Base-by-base conservation (phyloP, 768 basidiomycete genomes). In the Lentinula lateritia region DNA sequence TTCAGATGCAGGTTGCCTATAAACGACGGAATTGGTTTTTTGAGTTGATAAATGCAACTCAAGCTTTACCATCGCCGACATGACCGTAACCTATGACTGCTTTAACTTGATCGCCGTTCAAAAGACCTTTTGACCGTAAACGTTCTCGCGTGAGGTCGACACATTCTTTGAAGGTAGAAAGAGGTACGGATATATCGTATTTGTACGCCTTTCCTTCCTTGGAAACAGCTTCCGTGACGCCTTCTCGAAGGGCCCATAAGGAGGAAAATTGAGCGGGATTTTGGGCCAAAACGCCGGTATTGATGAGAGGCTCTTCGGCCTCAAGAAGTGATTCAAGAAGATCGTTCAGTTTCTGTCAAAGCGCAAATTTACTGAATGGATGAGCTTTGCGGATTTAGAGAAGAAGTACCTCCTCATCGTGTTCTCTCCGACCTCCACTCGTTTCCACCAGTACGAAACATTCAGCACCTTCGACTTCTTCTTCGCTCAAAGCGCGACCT, bases 161-260 rank as follows among this genome's bases (percentile, higher is more conserved):
- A 13, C 96, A 86, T 7, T 82, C 81, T 75, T 98, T 88, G 82
- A 98, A 98, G 63, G 85, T 83, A 18, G 84, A 81, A 4, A 95
- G 79, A 6, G 95, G 95, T 13, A 98, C 84, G 10, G 92, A 94
- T 50, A 99, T 84, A 68, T 97, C 95, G 70, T 98, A 99, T 76
- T 99, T 99, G 79, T 98, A 98, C 6, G 89, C 87, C 66, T 93
- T 94, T 46, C 97, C 97, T 71, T 93, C 88, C 71, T 98, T 98
- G 42, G 91, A 90, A 4, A 91, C 83, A 5, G 94, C 92, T 72
- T 99, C 97, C 1, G 97, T 86, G 28, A 98, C 81, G 15, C 91
- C 88, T 75, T 99, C 97, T 32, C 96, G 89, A 18, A 98, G 78
- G 0, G 87, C 85, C 97, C 97, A 98, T 1, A 99, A 74, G 0